Percentiles rank a stretch among this genome's conserved stretches.
Evolutionary conservation across 2,329 filamentous ascomycete species (phyloP).

Genomic region (Aspergillus puulaauensis): DNA sequence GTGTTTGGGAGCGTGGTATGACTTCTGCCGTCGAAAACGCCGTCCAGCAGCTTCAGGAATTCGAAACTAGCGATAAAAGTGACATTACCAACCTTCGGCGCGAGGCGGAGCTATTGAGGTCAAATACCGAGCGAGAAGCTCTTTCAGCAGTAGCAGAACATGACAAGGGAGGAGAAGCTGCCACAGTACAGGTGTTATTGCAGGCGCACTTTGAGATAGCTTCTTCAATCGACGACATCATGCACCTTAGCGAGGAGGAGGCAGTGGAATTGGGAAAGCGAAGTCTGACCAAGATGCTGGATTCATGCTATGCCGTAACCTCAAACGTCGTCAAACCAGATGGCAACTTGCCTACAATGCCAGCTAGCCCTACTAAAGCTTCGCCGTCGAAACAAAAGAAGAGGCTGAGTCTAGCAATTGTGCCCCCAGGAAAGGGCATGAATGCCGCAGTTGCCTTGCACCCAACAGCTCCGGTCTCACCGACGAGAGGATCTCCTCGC

Average conservation of each 20-base stretch:
- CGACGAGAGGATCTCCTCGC: constrained; percentile 76
- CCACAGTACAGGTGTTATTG: constrained; percentile 77
- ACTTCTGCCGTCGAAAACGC: constrained; percentile 87
- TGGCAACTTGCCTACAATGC: constrained; percentile 55
- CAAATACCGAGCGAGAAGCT: constrained; percentile 77
- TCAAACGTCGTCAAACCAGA: constrained; percentile 90
- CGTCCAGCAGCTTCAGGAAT: constrained; percentile 71
- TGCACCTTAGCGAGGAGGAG: constrained; percentile 78
- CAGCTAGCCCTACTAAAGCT: constrained; percentile 69
- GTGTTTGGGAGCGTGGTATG: constrained; percentile 82
- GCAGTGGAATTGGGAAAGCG: constrained; percentile 76
- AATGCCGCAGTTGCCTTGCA: constrained; percentile 32
- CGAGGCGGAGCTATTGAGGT: constrained; percentile 83
- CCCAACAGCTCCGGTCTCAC: constrained; percentile 52
- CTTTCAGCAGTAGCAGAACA: constrained; percentile 76
- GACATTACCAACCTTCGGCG: constrained; percentile 72
- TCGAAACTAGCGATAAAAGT: constrained; percentile 64
- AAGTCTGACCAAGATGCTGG: constrained; percentile 74
- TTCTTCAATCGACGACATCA: constrained; percentile 75
- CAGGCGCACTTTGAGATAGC: constrained; percentile 92
- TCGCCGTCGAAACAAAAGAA: constrained; percentile 71
- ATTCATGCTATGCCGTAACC: constrained; percentile 70
- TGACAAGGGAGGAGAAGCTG: constrained; percentile 76
- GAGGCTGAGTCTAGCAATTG: constrained; percentile 44
- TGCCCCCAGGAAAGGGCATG: constrained; percentile 27